Evolutionary conservation across 2,329 filamentous ascomycete species (phyloP).

Genomic region (Helicocarpus griseus): DNA sequence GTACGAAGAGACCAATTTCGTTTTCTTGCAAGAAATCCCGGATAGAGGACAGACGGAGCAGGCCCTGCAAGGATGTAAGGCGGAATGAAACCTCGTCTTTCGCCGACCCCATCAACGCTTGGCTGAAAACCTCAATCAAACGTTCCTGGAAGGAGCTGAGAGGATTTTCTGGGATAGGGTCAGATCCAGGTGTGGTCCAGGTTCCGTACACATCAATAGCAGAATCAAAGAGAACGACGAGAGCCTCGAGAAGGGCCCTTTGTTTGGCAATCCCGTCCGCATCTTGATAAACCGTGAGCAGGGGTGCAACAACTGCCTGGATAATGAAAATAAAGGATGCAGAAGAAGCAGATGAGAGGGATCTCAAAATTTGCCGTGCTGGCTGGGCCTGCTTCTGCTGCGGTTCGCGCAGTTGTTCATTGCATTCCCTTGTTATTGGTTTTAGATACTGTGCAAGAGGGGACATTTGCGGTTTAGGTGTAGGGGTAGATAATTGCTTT

Average conservation of each 20-base stretch:
- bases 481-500: conserved; percentile 41
- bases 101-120: conserved; percentile 42
- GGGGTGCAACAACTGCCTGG: conserved; percentile 45
- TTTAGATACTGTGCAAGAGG: conserved; percentile 46
- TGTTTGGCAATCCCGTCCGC: conserved; percentile 54
- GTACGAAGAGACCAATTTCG: conserved; percentile 44
- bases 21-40: conserved; percentile 41
- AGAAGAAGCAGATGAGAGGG: conserved; percentile 46
- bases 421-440: conserved; percentile 56
- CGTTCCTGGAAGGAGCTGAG: conserved; percentile 41
- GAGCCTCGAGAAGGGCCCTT: conserved; percentile 51
- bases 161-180: conserved; percentile 29
- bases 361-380: conserved; percentile 50
- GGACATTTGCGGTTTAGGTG: conserved; percentile 27
- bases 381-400: conserved; percentile 60
- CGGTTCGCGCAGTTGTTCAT: conserved; percentile 58
- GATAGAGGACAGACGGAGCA: conserved; percentile 38
- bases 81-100: conserved; percentile 44
- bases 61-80: conserved; percentile 37
- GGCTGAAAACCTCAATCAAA: conserved; percentile 46
- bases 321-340: conserved; percentile 47
- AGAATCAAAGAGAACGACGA: conserved; percentile 50
- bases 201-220: conserved; percentile 48
- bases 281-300: conserved; percentile 52
- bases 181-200: conserved; percentile 38